These are phyloP conservation scores for Xylaria hypoxylon DNA, from an alignment of 2,329 filamentous ascomycete species.

Conservation along the genomic window DNA sequence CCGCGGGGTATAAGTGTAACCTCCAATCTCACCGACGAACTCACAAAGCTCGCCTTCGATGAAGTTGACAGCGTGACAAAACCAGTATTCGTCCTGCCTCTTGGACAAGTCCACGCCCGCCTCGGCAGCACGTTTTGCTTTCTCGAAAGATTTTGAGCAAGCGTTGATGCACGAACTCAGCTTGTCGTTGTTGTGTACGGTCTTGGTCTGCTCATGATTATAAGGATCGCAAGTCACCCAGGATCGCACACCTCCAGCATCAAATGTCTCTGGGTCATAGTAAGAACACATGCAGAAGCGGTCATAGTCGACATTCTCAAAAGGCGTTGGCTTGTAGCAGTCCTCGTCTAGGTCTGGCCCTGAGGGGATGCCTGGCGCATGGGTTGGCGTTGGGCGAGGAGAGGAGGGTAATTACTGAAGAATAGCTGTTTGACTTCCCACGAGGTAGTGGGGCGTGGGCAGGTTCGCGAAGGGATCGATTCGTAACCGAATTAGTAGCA, in stretches of 20 bases:
- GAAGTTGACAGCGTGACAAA: conserved; percentile 29
- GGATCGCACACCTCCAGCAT: neutral
- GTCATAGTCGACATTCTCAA: too few species aligned
- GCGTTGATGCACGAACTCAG: conserved; percentile 8
- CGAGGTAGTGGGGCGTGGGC: too few species aligned
- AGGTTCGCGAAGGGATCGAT: too few species aligned
- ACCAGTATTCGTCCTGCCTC: conserved; percentile 22
- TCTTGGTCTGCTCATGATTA: neutral
- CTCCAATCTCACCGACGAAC: conserved; percentile 20
- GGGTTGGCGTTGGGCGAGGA: too few species aligned
- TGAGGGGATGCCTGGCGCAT: too few species aligned
- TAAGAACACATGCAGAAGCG: neutral
- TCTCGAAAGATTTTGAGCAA: conserved; percentile 16
- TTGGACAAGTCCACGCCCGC: conserved; percentile 7
- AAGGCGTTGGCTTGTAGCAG: too few species aligned
- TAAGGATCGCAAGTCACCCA: conserved; percentile 11
- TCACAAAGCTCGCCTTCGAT: conserved; percentile 22
- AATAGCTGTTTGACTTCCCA: too few species aligned
- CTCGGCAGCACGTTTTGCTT: conserved; percentile 20
- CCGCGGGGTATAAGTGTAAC: conserved; percentile 11
- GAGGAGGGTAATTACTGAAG: too few species aligned
- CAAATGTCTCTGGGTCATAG: neutral
- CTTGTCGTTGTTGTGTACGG: neutral
- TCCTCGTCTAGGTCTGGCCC: too few species aligned
- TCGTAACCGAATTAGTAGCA: too few species aligned